Conservation (phyloP, 139 green algal genomes). For the Chlorella sorokiniana region DNA sequence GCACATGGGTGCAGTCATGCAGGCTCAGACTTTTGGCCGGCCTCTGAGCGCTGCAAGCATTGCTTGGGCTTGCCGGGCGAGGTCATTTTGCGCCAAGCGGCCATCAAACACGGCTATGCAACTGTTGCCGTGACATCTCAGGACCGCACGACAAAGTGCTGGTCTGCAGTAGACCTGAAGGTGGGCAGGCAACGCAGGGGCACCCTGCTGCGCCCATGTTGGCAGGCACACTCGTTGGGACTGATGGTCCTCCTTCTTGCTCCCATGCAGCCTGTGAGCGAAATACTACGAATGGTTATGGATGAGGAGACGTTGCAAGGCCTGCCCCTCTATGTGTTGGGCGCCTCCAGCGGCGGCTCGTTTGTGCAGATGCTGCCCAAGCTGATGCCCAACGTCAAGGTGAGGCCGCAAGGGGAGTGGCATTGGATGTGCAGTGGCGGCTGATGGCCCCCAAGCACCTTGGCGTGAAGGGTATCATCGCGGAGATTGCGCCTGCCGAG, state of each 20-base stretch:
- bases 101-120: neutral
- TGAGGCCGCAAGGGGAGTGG: no score
- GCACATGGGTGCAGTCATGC: constrained; percentile 66
- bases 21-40: constrained; percentile 7
- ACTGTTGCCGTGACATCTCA: neutral
- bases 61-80: neutral
- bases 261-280: neutral
- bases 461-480: neutral
- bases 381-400: neutral
- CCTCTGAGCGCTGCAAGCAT: neutral
- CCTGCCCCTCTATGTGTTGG: neutral
- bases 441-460: neutral
- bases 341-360: neutral
- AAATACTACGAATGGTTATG: neutral
- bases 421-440: neutral
- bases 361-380: neutral
- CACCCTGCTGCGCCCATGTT: neutral
- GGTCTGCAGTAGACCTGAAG: neutral
- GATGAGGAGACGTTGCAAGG: neutral
- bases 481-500: neutral
- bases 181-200: no score
- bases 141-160: neutral
- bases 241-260: neutral
- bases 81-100: neutral
- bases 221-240: neutral